Evolutionary conservation across 352 stramenopile genomes (phyloP), one percentile per base, ranked within the genome.

Genomic region (Globisporangium orthogonon): DNA sequence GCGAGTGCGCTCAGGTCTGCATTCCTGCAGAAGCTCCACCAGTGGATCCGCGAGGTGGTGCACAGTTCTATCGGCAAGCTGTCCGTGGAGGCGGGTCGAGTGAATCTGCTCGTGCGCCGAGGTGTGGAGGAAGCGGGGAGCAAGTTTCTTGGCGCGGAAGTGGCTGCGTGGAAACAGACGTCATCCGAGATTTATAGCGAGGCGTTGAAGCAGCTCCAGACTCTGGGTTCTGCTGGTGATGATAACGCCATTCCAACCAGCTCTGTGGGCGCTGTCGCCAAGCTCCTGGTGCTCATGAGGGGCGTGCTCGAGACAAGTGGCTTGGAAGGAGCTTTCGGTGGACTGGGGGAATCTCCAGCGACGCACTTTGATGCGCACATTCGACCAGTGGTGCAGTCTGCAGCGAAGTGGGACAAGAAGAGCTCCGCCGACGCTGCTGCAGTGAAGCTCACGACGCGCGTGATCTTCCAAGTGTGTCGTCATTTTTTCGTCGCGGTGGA

Each of bases 361-460:
- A 48, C 49, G 4, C 81, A 89, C 67, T 91, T 82, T 55, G 60
- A 75, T 13, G 17, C 23, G 4, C 63, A 85, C 28, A 70, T 86
- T 44, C 76, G 75, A 4, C 64, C 73, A 2, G 54, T 81, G 17
- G 61, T 89, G 39, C 70, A 58, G 10, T 39, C 52, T 5, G 30
- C 81, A n/a, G 61, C 72, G 41, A 47, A 49, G 9, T 80, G 69
- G 65, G 65, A 68, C 39, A 63, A 59, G 63, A 66, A 51, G 30
- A 63, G 30, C 5, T 50, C 66, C 17, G 30, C 35, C 4, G 30
- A 45, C 11, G 33, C 3, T 33, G 50, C 50, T 14, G n/a, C 44
- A 6, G 44, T 49, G 44, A 40, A 40, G n/a, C 69, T 63, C 23
- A 68, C 61, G 15, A 71, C 70, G 50, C 60, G 63, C 47, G 53